Percentiles rank a stretch among this genome's conserved stretches.
Conservation (phyloP, 208 protist genomes). For the Tetramitus jugosus region DNA sequence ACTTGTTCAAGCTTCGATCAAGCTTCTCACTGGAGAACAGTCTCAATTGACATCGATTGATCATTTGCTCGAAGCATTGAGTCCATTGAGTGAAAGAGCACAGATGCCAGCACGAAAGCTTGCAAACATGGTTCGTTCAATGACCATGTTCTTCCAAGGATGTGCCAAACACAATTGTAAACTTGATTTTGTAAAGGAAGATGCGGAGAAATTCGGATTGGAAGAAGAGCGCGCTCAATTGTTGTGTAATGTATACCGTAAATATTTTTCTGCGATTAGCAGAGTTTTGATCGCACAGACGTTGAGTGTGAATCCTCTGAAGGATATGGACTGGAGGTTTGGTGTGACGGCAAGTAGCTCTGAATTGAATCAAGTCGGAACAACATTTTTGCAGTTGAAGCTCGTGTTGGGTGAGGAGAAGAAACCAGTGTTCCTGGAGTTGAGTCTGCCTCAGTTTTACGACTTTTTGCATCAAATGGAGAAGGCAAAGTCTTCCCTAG, state of each 20-base stretch:
- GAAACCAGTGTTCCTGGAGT: constrained; percentile 1
- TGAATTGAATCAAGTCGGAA: neutral
- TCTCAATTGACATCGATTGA: neutral
- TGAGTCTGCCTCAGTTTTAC: constrained; percentile 17
- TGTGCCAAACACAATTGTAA: neutral
- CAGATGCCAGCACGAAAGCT: neutral
- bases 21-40: neutral
- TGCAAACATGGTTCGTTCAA: neutral
- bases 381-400: constrained; percentile 19
- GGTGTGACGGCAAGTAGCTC: neutral
- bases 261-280: constrained; percentile 3
- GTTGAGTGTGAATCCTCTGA: neutral
- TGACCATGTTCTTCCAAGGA: neutral
- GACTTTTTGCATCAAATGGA: constrained; percentile 19
- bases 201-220: neutral
- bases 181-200: neutral
- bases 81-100: neutral
- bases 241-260: neutral
- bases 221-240: neutral
- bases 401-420: neutral
- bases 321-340: constrained; percentile 24
- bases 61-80: neutral
- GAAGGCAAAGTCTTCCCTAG: neutral
- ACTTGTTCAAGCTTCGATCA: neutral
- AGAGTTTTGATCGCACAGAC: neutral